Conservation (phyloP, 2,329 filamentous ascomycete species). For the Cladophialophora immunda region DNA sequence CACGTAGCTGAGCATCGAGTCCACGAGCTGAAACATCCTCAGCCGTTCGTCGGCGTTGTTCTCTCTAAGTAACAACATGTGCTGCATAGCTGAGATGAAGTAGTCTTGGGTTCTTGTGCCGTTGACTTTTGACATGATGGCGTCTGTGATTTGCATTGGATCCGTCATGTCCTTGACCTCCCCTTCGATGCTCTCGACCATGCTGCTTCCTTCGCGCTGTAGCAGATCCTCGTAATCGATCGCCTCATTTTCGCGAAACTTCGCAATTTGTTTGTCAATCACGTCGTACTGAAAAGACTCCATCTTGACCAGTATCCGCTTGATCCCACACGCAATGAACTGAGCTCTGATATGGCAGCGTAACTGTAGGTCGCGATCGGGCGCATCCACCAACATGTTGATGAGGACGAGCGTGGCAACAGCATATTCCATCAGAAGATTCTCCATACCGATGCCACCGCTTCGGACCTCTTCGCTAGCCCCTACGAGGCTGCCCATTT, state of each 20-base stretch:
- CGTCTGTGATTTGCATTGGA: constrained; percentile 90
- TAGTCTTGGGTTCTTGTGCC: constrained; percentile 92
- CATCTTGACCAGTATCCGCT: constrained; percentile 94
- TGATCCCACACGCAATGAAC: constrained; percentile 94
- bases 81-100: constrained; percentile 93
- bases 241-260: constrained; percentile 90
- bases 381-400: constrained; percentile 95
- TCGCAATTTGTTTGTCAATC: constrained; percentile 97
- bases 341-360: constrained; percentile 94
- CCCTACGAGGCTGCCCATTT: constrained; percentile 97
- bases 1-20: constrained; percentile 98
- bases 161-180: constrained; percentile 93
- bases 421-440: constrained; percentile 98
- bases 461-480: constrained; percentile 96
- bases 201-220: constrained; percentile 87
- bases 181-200: constrained; percentile 85
- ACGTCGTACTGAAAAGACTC: constrained; percentile 97
- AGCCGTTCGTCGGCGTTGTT: constrained; percentile 91
- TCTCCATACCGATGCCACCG: constrained; percentile 98
- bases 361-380: constrained; percentile 86
- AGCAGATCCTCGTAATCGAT: constrained; percentile 99
- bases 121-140: constrained; percentile 83
- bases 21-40: constrained; percentile 96
- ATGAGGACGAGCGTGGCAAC: constrained; percentile 92
- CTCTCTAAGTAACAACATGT: constrained; percentile 89